Base-by-base conservation (phyloP, 176 grass and related monocot species). In the Carex parvula region DNA sequence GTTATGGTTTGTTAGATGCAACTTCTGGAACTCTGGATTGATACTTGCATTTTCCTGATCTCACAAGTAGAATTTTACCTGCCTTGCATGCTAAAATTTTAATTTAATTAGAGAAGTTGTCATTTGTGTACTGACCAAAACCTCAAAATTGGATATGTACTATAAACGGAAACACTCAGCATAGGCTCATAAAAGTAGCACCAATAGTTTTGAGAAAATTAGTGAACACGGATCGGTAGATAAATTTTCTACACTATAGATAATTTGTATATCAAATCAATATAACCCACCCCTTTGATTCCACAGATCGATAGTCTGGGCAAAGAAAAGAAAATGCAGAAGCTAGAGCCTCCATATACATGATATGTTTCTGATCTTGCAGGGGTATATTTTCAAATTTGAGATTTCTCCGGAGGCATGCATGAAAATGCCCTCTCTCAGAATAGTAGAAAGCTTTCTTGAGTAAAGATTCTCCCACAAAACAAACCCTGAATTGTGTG, bases 401-500 rank as follows among this genome's bases (percentile, higher is more conserved):
- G 46, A 26, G 16, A 74, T 52, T 74, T 24, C 4, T n/a, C 10
- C 1, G 6, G n/a, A 29, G 11, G 5, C 5, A 26, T 24, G 5
- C 46, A 54, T 15, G 46, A 78, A 78, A 57, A 17, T 78, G 1
- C 52, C 18, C 17, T 32, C 56, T 57, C 60, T 57, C 48, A 77
- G 14, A 26, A 32, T 29, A 5, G 8, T 17, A 42, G 2, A 70
- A 41, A 39, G 29, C 16, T 70, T 1, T 54, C 55, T 77, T 54
- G 14, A 55, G 48, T 56, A 15, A 48, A 62, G 13, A 20, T 63
- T 57, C 14, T 54, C 17, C 29, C 39, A 9, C 46, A 68, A 29
- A 83, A 18, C 80, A 83, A 68, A 83, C 60, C 96, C n/a, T 72
- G 85, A 98, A 93, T 86, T 92, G n/a, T 93, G 88, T 98, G 96